A percentile compares a stretch with the other conserved stretches of the same genome.
phyloP scores from a whole-genome alignment of 768 basidiomycete species.

The Dacryopinax primogenitus region DNA sequence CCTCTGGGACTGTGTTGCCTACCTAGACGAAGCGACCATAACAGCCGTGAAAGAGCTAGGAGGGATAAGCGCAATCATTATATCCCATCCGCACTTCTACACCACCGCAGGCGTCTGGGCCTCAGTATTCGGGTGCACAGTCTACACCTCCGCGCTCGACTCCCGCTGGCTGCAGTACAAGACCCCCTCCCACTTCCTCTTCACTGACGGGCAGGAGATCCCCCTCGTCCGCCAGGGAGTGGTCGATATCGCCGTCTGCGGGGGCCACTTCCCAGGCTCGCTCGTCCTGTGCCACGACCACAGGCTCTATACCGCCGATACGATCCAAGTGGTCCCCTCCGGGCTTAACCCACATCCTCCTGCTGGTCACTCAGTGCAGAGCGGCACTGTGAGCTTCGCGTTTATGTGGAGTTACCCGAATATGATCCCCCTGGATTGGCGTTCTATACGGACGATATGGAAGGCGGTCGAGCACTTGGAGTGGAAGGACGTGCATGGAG shows the following conservation, averaged over 20 bases:
- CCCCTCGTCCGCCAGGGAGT: constrained; percentile 8
- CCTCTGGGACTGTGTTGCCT: constrained; percentile 14
- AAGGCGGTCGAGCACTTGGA: constrained; percentile 9
- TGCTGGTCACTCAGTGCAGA: background rate
- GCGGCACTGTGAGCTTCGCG: constrained; percentile 13
- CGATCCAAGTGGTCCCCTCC: constrained; percentile 12
- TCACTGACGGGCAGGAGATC: background rate
- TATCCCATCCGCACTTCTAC: constrained; percentile 16
- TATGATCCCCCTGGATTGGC: constrained; percentile 14
- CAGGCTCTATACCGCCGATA: constrained; percentile 14
- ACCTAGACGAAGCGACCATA: constrained; percentile 12
- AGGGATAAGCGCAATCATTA: constrained; percentile 14
- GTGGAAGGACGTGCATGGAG: constrained; percentile 13
- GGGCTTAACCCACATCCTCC: background rate
- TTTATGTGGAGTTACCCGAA: constrained; percentile 17
- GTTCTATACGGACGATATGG: constrained; percentile 9
- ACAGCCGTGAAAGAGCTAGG: constrained; percentile 11
- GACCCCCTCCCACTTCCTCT: background rate
- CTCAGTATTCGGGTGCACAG: constrained; percentile 10
- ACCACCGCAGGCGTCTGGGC: constrained; percentile 14
- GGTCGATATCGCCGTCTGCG: constrained; percentile 11
- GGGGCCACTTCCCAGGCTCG: constrained; percentile 15
- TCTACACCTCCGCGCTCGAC: constrained; percentile 11
- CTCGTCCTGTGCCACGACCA: constrained; percentile 11
- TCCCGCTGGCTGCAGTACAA: constrained; percentile 10